phyloP scores from a whole-genome alignment of 164 flowering plant species.

The Stephania yunnanensis region DNA sequence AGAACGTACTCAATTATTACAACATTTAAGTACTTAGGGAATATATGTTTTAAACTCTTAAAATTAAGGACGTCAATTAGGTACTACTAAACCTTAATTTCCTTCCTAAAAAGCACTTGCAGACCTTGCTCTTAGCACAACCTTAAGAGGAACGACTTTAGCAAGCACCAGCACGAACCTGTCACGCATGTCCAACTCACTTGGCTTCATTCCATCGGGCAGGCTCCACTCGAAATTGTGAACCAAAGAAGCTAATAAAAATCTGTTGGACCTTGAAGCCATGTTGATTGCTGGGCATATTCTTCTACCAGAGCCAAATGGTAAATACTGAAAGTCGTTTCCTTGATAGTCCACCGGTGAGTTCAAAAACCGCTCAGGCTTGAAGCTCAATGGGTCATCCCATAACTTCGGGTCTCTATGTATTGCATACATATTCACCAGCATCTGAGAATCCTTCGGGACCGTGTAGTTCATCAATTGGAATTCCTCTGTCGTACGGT shows the following conservation, averaged over 20 bases:
- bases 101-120: too few species aligned
- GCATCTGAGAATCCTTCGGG: not conserved
- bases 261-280: not conserved
- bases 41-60: too few species aligned
- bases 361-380: not conserved
- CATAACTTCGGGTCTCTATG: constrained; percentile 9
- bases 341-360: not conserved
- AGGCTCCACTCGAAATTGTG: constrained; percentile 5
- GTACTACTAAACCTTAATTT: too few species aligned
- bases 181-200: constrained; percentile 1
- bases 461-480: constrained; percentile 4
- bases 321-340: not conserved
- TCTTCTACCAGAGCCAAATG: constrained; percentile 12
- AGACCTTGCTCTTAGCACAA: not conserved
- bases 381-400: not conserved
- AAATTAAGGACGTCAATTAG: too few species aligned
- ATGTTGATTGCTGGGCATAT: constrained; percentile 3
- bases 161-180: not conserved
- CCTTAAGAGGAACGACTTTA: not conserved
- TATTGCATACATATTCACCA: constrained; percentile 2
- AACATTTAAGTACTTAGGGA: too few species aligned
- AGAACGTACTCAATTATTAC: too few species aligned
- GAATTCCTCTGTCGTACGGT: not conserved
- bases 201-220: not conserved
- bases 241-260: constrained; percentile 1